These are phyloP conservation scores for Aspergillus hancockii DNA, from an alignment of 495 filamentous ascomycete species.

Conservation along the genomic window DNA sequence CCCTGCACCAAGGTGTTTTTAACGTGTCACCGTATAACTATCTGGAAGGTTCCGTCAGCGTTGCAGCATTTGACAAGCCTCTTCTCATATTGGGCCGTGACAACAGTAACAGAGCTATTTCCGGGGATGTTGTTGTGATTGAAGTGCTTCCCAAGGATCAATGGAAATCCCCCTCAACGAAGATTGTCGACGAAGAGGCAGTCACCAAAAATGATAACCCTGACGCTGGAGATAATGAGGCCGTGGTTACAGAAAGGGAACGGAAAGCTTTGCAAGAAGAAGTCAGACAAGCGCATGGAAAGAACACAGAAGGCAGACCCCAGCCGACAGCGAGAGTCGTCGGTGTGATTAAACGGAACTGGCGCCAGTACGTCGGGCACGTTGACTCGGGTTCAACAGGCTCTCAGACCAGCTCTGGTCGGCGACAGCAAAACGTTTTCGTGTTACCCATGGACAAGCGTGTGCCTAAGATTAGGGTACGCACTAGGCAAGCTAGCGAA, in stretches of 20 bases:
- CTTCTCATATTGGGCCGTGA: constrained; percentile 90
- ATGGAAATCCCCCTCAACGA: constrained; percentile 93
- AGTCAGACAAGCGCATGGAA: constrained; percentile 82
- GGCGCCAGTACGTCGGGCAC: constrained; percentile 96
- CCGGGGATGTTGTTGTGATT: constrained; percentile 88
- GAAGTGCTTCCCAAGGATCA: constrained; percentile 90
- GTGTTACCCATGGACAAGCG: constrained; percentile 96
- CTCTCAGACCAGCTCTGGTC: constrained; percentile 65
- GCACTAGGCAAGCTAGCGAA: constrained; percentile 85
- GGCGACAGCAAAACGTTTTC: constrained; percentile 89
- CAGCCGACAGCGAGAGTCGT: constrained; percentile 94
- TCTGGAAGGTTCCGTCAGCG: constrained; percentile 86
- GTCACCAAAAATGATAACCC: constrained; percentile 92
- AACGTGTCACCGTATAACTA: constrained; percentile 98
- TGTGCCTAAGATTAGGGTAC: constrained; percentile 91
- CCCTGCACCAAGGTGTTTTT: constrained; percentile 89
- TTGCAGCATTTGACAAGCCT: constrained; percentile 84
- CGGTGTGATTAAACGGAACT: constrained; percentile 90
- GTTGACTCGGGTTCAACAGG: constrained; percentile 84
- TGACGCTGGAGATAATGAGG: constrained; percentile 73
- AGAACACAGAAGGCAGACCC: constrained; percentile 71
- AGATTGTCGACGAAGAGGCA: constrained; percentile 92
- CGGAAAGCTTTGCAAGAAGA: constrained; percentile 84
- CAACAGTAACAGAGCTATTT: constrained; percentile 91
- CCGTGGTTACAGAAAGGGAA: constrained; percentile 81